Conservation (phyloP, 805 yeast genomes). For the Metschnikowia bowlesiae region DNA sequence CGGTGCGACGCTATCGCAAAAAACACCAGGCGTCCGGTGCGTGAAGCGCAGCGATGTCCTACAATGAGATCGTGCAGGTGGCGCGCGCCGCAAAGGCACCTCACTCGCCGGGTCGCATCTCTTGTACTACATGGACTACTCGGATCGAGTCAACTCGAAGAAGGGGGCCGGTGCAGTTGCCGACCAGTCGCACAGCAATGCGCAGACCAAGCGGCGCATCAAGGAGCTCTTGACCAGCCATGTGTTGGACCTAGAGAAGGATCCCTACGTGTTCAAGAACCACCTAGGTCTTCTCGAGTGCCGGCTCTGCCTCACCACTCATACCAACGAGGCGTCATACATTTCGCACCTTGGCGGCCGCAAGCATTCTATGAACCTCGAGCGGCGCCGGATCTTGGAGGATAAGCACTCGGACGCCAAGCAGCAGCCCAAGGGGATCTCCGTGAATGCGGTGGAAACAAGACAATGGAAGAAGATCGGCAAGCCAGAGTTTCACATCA, state of each 20-base stretch:
- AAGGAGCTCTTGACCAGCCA: constrained; percentile 53
- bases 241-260: constrained; percentile 52
- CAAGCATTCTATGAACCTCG: constrained; percentile 72
- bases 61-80: no score
- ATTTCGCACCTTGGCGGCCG: constrained; percentile 80
- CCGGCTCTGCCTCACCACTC: constrained; percentile 76
- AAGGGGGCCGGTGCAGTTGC: constrained; percentile 91
- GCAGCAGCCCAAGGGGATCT: constrained; percentile 21
- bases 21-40: no score
- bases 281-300: constrained; percentile 86
- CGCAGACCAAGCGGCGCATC: constrained; percentile 63
- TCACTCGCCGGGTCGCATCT: background rate
- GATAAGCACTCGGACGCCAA: constrained; percentile 20
- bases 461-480: constrained; percentile 60
- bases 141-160: constrained; percentile 84
- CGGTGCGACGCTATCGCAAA: no score
- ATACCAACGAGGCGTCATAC: constrained; percentile 74
- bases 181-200: constrained; percentile 62
- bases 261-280: constrained; percentile 81
- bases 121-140: constrained; percentile 69
- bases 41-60: no score
- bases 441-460: constrained; percentile 39
- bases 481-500: constrained; percentile 63
- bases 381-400: constrained; percentile 47
- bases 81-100: no score